Evolutionary conservation across 768 basidiomycete genomes (phyloP).

Genomic region (Russula sp.): DNA sequence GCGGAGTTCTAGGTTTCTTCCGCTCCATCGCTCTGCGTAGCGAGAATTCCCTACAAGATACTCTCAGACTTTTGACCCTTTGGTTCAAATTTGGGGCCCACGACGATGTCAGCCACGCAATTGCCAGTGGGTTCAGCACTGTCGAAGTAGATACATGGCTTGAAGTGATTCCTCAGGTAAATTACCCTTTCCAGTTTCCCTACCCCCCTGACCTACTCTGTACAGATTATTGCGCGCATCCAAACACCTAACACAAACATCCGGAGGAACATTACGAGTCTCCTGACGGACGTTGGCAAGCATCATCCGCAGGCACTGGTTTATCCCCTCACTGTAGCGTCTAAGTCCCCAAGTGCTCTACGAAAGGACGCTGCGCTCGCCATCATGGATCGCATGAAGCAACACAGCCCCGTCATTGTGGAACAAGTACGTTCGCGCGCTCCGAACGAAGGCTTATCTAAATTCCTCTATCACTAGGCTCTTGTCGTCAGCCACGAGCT

Average conservation of each 20-base stretch:
- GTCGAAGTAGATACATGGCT: conserved; percentile 98
- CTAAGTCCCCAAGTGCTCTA: conserved; percentile 83
- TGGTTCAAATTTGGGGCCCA: conserved; percentile 98
- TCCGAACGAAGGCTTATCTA: background rate
- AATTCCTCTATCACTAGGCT: conserved; percentile 44
- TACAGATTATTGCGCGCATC: conserved; percentile 93
- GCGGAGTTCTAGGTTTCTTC: conserved; percentile 68
- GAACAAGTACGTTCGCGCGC: conserved; percentile 54
- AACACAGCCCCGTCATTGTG: conserved; percentile 83
- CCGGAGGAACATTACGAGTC: conserved; percentile 79
- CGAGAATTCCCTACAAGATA: conserved; percentile 91
- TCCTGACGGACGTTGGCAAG: conserved; percentile 89
- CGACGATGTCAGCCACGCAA: conserved; percentile 83
- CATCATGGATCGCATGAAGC: conserved; percentile 91
- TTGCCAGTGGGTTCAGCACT: conserved; percentile 77
- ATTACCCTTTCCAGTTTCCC: conserved; percentile 6
- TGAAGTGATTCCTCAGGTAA: conserved; percentile 95
- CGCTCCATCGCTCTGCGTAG: conserved; percentile 87
- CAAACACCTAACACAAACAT: conserved; percentile 89
- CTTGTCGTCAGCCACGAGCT: conserved; percentile 87
- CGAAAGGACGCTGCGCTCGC: conserved; percentile 75
- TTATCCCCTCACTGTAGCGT: conserved; percentile 92
- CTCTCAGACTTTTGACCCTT: conserved; percentile 82
- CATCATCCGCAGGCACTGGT: conserved; percentile 97
- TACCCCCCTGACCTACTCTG: background rate